Conservation (phyloP, 805 yeast species). For the Wickerhamiella domercqiae region DNA sequence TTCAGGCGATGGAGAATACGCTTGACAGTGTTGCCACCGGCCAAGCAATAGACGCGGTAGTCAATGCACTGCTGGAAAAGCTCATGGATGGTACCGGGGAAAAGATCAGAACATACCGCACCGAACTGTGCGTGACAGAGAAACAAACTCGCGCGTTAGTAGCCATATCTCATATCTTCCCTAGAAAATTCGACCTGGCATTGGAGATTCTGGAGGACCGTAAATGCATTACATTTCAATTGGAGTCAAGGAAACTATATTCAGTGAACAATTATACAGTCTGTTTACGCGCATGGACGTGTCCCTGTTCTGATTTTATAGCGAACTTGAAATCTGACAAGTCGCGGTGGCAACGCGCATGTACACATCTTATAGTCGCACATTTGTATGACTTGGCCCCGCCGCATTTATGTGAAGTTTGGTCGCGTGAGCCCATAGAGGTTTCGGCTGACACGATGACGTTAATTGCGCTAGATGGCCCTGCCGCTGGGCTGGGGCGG, state of each 20-base stretch:
- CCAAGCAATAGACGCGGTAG: slow-evolving; percentile 4
- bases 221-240: slow-evolving; percentile 3
- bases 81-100: not conserved
- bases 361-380: slow-evolving; percentile 3
- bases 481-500: too few species aligned
- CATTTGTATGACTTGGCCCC: not conserved
- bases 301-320: slow-evolving; percentile 14
- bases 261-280: slow-evolving; percentile 4
- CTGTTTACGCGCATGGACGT: slow-evolving; percentile 11
- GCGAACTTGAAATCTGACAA: too few species aligned
- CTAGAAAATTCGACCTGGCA: slow-evolving; percentile 13
- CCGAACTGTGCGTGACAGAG: slow-evolving; percentile 4
- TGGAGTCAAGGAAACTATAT: not conserved
- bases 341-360: slow-evolving; percentile 1
- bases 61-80: slow-evolving; percentile 9
- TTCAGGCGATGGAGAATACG: too few species aligned
- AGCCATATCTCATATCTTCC: slow-evolving; percentile 13
- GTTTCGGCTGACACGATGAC: not conserved
- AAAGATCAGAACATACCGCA: slow-evolving; percentile 5
- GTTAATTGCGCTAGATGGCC: not conserved
- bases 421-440: not conserved
- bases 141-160: slow-evolving; percentile 10
- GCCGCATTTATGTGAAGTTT: not conserved
- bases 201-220: slow-evolving; percentile 13
- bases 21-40: too few species aligned